phyloP scores from a whole-genome alignment of 106 monocot genomes.

The Xerophyta viscosa region DNA sequence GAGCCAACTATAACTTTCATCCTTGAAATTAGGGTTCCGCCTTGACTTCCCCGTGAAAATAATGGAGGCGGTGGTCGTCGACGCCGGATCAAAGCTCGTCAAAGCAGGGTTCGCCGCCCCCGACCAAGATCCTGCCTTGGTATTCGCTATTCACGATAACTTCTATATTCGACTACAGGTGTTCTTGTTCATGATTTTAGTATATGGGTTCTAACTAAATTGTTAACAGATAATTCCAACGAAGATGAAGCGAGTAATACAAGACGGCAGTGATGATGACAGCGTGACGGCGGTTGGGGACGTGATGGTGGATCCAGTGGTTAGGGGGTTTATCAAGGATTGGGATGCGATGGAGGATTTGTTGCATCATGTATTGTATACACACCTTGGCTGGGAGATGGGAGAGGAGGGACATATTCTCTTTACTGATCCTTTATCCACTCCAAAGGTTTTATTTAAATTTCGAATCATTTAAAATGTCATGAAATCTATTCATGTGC shows the following conservation, averaged over 20 bases:
- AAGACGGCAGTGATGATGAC: slow-evolving; percentile 23
- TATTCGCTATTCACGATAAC: too few relatives aligned
- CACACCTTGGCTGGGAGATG: slow-evolving; percentile 86
- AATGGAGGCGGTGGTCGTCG: slow-evolving; percentile 96
- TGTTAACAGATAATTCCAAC: slow-evolving; percentile 86
- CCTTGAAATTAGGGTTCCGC: not conserved
- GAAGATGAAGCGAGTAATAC: slow-evolving; percentile 76
- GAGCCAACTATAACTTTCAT: too few relatives aligned
- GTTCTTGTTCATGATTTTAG: too few relatives aligned
- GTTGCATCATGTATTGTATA: slow-evolving; percentile 74
- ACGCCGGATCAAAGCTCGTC: slow-evolving; percentile 87
- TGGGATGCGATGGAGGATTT: slow-evolving; percentile 98
- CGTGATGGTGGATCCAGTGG: slow-evolving; percentile 25
- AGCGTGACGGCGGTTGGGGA: slow-evolving; percentile 12
- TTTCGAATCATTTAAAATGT: too few relatives aligned
- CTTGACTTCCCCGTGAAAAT: not conserved
- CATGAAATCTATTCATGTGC: too few relatives aligned
- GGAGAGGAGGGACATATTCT: slow-evolving; percentile 96
- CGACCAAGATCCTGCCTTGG: slow-evolving; percentile 83
- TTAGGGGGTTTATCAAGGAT: slow-evolving; percentile 79
- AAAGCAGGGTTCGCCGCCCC: slow-evolving; percentile 92
- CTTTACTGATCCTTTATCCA: slow-evolving; percentile 87
- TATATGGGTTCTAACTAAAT: too few relatives aligned
- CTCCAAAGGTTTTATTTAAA: slow-evolving; percentile 61
- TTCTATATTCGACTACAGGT: too few relatives aligned